Conservation (phyloP, 345 rosid species). For the Lagerstroemia speciosa region DNA sequence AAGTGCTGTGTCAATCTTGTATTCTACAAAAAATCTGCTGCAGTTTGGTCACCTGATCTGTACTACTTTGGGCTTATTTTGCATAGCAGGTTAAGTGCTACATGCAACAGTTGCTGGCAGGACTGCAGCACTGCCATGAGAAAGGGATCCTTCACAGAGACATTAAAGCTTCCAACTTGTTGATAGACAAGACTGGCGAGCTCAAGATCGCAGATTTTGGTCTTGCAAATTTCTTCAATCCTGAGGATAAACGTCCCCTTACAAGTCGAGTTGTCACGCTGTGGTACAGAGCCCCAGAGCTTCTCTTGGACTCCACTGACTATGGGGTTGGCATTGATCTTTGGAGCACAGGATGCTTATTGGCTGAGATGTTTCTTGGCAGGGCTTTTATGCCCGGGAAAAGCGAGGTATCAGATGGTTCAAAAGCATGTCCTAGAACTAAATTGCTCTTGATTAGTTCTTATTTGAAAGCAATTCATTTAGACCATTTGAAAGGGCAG, state of each 20-base stretch:
- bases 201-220: conserved; percentile 87
- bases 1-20: not conserved
- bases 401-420: conserved; percentile 49
- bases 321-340: conserved; percentile 83
- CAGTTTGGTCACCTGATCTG: not conserved
- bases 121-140: conserved; percentile 80
- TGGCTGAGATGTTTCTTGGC: conserved; percentile 71
- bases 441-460: not conserved
- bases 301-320: conserved; percentile 62
- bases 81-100: conserved; percentile 60
- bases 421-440: not conserved
- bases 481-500: not conserved
- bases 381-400: conserved; percentile 87
- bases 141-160: conserved; percentile 76
- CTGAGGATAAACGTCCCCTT: conserved; percentile 45
- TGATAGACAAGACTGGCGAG: conserved; percentile 58
- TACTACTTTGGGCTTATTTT: not conserved
- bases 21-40: not conserved
- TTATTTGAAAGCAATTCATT: not conserved
- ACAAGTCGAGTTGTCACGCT: conserved; percentile 83
- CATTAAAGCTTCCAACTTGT: conserved; percentile 66
- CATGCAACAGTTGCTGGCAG: conserved; percentile 73
- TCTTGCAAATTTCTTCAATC: conserved; percentile 48
- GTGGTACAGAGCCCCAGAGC: conserved; percentile 92
- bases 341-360: conserved; percentile 84